Evolutionary conservation across 495 filamentous ascomycete species (phyloP), one percentile per base, ranked within the genome.

Genomic region (Aspergillus baeticus): DNA sequence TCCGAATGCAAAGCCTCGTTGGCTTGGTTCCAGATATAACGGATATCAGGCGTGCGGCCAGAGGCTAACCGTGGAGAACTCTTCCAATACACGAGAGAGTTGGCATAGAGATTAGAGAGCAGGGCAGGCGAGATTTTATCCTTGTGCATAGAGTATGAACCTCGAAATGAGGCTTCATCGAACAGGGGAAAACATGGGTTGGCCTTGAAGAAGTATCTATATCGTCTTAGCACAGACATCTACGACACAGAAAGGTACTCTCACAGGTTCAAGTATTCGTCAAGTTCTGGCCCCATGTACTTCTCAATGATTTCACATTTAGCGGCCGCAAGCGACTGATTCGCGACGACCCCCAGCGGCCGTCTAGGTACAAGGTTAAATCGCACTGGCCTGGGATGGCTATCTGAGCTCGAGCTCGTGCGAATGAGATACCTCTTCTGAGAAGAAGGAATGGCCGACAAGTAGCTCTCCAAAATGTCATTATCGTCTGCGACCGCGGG

Each of bases 321-420:
- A 34, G 58, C 42, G 15, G 63, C 66, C 13, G 68, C 60, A 5
- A 67, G 58, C 11, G 63, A 61, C 35, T 68, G 67, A 20, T 67
- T 66, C 20, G 55, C 50, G 21, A 41, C 54, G 18, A 66, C 58
- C 29, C 62, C 67, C 26, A 66, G 52, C 10, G 62, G 70, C 33
- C 63, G 63, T n/a, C 63, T 76, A 5, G 85, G 87, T 13, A 86
- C 79, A 1, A 36, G 72, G 11, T 69, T 84, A 22, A 84, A 90
- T 50, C 77, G 87, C 42, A 84, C 84, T 1, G 77, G 74, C 13
- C 77, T 87, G 23, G 72, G 81, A 44, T 83, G 74, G 54, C 70
- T 33, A 36, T 43, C 51, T 10, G 56, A 55, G 29, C 10, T 47
- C 11, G 53, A 39, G 34, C 45, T 61, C 6, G 55, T 53, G 10